Evolutionary conservation across 2,329 filamentous ascomycete species (phyloP).

Genomic region (Sarocladium strictum): DNA sequence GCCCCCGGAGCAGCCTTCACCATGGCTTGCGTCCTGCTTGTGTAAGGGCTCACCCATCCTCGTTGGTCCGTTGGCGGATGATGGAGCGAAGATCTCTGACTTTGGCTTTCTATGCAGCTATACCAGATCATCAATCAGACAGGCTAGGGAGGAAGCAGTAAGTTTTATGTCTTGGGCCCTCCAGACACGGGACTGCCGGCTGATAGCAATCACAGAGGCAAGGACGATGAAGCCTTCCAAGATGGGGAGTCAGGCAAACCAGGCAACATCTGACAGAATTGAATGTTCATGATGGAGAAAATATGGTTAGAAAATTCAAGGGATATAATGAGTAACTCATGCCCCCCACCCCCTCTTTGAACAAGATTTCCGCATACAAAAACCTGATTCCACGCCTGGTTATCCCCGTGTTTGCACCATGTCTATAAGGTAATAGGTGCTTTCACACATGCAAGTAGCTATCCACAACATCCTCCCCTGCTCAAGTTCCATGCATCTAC

Average conservation of each 20-base stretch:
- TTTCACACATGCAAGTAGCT: too few relatives aligned
- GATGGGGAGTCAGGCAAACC: too few relatives aligned
- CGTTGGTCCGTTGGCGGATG: too few relatives aligned
- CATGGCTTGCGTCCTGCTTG: slow-evolving; percentile 47
- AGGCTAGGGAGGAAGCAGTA: slow-evolving; percentile 29
- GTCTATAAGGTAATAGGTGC: too few relatives aligned
- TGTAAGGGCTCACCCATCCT: too few relatives aligned
- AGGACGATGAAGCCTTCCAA: not conserved
- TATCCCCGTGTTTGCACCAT: not conserved
- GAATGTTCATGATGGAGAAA: not conserved
- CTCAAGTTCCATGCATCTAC: too few relatives aligned
- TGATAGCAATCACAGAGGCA: not conserved
- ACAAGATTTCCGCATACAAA: too few relatives aligned
- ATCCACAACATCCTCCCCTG: too few relatives aligned
- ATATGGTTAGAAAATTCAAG: not conserved
- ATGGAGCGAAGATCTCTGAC: too few relatives aligned
- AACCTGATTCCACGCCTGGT: not conserved
- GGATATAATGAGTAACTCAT: not conserved
- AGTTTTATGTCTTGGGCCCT: too few relatives aligned
- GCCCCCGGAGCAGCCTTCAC: slow-evolving; percentile 47
- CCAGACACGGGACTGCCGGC: too few relatives aligned
- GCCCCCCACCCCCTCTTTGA: not conserved
- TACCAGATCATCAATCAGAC: slow-evolving; percentile 34
- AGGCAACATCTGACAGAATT: too few relatives aligned
- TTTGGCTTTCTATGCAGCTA: slow-evolving; percentile 22